Percentiles rank a stretch among this genome's conserved stretches.
Conservation (phyloP, 129 eudicot genomes). For the Saussurea involucrata region DNA sequence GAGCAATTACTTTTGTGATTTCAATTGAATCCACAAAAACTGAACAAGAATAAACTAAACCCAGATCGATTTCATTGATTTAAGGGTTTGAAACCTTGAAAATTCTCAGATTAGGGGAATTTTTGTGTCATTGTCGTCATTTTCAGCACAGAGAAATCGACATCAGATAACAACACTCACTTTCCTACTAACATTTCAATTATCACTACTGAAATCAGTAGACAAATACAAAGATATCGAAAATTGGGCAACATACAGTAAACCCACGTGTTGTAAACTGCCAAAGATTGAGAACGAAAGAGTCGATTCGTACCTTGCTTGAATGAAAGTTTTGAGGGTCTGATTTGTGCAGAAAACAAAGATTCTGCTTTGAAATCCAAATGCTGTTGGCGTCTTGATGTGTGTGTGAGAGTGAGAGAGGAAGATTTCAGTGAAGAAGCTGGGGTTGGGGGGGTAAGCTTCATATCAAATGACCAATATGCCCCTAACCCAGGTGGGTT, state of each 20-base stretch:
- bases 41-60: constrained; percentile 13
- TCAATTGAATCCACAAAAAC: background rate
- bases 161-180: constrained; percentile 29
- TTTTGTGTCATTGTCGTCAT: constrained; percentile 12
- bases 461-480: background rate
- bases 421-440: constrained; percentile 20
- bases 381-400: constrained; percentile 26
- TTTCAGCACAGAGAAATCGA: constrained; percentile 24
- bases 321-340: constrained; percentile 1
- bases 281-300: background rate
- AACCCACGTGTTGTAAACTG: constrained; percentile 14
- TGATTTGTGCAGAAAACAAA: constrained; percentile 18
- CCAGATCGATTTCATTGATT: background rate
- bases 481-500: background rate
- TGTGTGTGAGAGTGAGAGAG: background rate
- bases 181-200: constrained; percentile 11
- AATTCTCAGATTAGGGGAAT: constrained; percentile 1
- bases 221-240: constrained; percentile 12
- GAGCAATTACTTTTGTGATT: constrained; percentile 6
- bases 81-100: background rate
- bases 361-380: constrained; percentile 13
- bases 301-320: constrained; percentile 19
- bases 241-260: constrained; percentile 14
- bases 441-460: constrained; percentile 12
- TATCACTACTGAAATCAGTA: constrained; percentile 10